Base-by-base conservation (phyloP, 345 rosid species). In the Boechera divaricarpa region DNA sequence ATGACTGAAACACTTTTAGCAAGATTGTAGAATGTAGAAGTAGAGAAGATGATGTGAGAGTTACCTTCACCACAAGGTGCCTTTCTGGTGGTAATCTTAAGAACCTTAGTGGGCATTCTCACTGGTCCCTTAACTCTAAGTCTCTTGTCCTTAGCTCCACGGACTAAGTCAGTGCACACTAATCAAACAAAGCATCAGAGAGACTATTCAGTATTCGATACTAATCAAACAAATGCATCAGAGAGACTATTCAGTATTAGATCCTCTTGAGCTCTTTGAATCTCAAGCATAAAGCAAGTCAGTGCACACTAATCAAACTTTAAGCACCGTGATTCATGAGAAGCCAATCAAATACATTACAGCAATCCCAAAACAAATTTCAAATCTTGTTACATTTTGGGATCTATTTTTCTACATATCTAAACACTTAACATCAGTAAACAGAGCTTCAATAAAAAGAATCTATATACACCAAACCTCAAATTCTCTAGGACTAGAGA, bases 51-150 rank as follows among this genome's bases (percentile, higher is more conserved):
- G 44, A 18, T 9, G 4, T 36, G 61, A 36, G 16, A 13, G 32
- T 84, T 84, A 85, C 91, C 91, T 87, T 87, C 90, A 76, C 90
- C 88, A 79, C 88, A 85, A 26, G 90, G 89, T 10, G 88, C 73
- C 74, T 87, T 87, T 77, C 90, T 82, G 41, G 90, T 87, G 6
- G 88, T 85, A 38, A 87, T 85, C 63, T 80, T 71, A 72, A 87
- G 90, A 78, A 82, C 86, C 81, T 85, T 87, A 53, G 88, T 85
- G 2, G 90, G 90, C 83, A 87, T 87, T 60, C 88, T 87, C 74
- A 85, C 90, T 5, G 85, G 90, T 74, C 90, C 90, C 69, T 87
- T 87, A 24, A 83, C 85, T 75, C 85, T 68, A 36, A 87, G 71
- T 58, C 81, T 66, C 85, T 85, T 87, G 16, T 85, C 87, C 80